phyloP scores from a whole-genome alignment of 2,329 filamentous ascomycete species.

The Colletotrichum sp. region DNA sequence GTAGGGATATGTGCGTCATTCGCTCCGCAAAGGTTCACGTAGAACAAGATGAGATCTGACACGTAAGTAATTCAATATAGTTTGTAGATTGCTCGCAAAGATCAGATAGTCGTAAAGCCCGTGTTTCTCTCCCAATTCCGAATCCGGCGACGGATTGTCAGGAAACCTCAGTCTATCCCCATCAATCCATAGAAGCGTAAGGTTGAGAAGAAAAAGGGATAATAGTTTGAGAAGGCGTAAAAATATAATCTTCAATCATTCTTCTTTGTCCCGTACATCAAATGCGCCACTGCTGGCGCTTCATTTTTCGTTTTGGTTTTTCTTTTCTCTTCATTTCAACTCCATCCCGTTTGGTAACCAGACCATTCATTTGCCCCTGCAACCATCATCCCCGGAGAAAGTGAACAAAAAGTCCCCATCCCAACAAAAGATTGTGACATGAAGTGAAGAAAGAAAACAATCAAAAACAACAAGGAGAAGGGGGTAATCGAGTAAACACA shows the following conservation, averaged over 20 bases:
- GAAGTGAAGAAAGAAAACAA: conserved; percentile 14
- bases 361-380: conserved; percentile 9
- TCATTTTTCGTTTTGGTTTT: conserved; percentile 22
- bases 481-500: conserved; percentile 24
- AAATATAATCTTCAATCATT: conserved; percentile 24
- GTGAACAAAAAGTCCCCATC: conserved; percentile 13
- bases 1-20: background rate
- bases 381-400: conserved; percentile 16
- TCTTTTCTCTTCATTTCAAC: conserved; percentile 24
- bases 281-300: background rate
- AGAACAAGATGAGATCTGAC: background rate
- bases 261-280: conserved; percentile 26
- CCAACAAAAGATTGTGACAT: conserved; percentile 8
- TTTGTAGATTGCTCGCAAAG: background rate
- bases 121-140: conserved; percentile 34
- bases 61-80: background rate
- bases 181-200: conserved; percentile 23
- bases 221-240: conserved; percentile 5
- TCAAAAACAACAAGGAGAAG: conserved; percentile 18
- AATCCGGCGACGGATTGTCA: conserved; percentile 48
- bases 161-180: conserved; percentile 41
- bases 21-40: background rate
- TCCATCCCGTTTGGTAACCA: conserved; percentile 24
- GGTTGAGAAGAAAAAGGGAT: conserved; percentile 10
- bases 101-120: background rate